Evolutionary conservation across 192 early-diverging fungal species (phyloP), one percentile per base, ranked within the genome.

Genomic region (Coemansia sp.): DNA sequence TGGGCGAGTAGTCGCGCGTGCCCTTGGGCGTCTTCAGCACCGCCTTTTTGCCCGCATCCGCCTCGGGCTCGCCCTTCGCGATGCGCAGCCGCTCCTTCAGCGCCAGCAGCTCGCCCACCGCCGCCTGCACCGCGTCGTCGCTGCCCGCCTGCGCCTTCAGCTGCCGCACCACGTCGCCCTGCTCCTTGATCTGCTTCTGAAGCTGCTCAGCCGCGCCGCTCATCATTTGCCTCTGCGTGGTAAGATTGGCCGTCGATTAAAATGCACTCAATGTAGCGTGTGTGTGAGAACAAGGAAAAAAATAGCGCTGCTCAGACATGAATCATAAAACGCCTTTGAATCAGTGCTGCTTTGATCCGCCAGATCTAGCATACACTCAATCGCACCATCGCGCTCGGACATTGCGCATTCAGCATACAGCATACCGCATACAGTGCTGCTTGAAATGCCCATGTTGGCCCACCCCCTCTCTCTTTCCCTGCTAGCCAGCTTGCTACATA

Each of bases 1-100:
- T 89, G 34, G 90, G 88, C 38, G 82, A 85, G 62, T 92, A 99
- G 75, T 99, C 95, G 63, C 86, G 89, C 36, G 96, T 99, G 2
- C 96, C 96, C 61, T 93, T 93, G 41, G 91, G 82, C 2, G 82
- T 86, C 63, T 93, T 93, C 9, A 93, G 78, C 10, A 74, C 73
- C 42, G 89, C 8, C 4, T 84, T 83, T 28, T 51, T 62, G 47
- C 53, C 53, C 14, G 35, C 39, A 10, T 32, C 38, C 12, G 64
- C 17, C n/a, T 43, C 46, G 8, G 62, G 32, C 28, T 43, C 54
- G 9, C 64, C 83, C 39, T 20, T 39, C 12, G 61, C 67, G 29
- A 63, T 61, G 40, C 64, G 67, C 32, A 85, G 74, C 36, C 85
- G 71, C 21, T 79, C 76, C 60, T 90, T 88, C 25, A 90, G 82